Evolutionary conservation across 495 filamentous ascomycete species (phyloP).

Genomic region (Pyrenula massariospora): DNA sequence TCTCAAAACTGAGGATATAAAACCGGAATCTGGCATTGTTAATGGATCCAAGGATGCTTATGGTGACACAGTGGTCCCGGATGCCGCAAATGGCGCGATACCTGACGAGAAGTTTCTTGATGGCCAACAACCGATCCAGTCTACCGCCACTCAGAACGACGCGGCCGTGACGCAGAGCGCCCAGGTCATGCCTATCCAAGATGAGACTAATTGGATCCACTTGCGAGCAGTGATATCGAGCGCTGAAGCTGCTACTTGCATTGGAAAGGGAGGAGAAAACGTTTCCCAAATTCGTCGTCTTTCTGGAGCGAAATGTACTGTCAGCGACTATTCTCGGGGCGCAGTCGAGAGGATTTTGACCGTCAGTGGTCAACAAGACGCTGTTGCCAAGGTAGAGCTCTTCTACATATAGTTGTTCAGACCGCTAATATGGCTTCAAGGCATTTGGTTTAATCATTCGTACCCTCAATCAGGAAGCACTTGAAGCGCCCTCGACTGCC

Average conservation of each 20-base stretch:
- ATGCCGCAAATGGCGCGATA: conserved; percentile 49
- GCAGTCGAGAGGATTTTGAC: conserved; percentile 95
- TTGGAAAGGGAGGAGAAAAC: conserved; percentile 97
- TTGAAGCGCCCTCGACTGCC: conserved; percentile 72
- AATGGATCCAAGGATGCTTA: conserved; percentile 38
- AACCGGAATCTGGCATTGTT: conserved; percentile 21
- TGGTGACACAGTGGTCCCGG: conserved; percentile 60
- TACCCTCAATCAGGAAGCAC: conserved; percentile 90
- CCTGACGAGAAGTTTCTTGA: conserved; percentile 19
- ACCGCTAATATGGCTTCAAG: conserved; percentile 31
- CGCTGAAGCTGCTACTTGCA: conserved; percentile 91
- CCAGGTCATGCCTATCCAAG: conserved; percentile 45
- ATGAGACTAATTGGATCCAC: conserved; percentile 94
- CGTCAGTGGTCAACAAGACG: conserved; percentile 89
- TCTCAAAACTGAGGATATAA: conserved; percentile 44
- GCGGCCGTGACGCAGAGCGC: conserved; percentile 36
- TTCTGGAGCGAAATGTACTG: conserved; percentile 93
- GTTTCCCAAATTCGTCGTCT: conserved; percentile 85
- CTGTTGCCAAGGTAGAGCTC: conserved; percentile 75
- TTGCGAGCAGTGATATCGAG: conserved; percentile 93
- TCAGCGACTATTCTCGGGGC: conserved; percentile 93
- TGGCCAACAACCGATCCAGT: conserved; percentile 51
- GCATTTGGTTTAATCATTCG: conserved; percentile 97
- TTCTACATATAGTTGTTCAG: conserved; percentile 1
- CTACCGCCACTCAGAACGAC: conserved; percentile 47